Base-by-base conservation (phyloP, 768 basidiomycete genomes). In the Trametes villosa region DNA sequence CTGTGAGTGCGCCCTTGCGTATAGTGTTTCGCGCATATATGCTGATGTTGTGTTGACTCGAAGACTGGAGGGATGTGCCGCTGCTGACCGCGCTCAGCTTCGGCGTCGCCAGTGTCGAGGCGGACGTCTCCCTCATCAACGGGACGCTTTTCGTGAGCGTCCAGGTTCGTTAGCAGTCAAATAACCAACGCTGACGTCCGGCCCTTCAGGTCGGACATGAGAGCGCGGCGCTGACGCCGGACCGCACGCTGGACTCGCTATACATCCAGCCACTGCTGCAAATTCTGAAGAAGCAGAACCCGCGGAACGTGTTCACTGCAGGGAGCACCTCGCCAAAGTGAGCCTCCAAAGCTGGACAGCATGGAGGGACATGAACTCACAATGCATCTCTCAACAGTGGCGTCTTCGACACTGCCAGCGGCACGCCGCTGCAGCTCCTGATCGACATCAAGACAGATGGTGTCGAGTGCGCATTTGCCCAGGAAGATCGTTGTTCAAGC, bases 401-500 rank as follows among this genome's bases (percentile, higher is more conserved):
- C n/a, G 74, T 82, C 1, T 84, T 81, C 62, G 83, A 83, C 61
- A 81, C 76, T 15, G 70, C 79, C 0, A 69, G 77, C 27, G 68
- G 64, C 26, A 76, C 68, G 8, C 63, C 81, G 7, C 69, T 84
- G 34, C 82, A 84, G 46, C 69, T 83, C n/a, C 68, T 83, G 12
- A 72, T 83, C 8, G 81, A 83, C 57, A 78, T 84, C 68, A 84
- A 83, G 68, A 82, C 81, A 1, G 78, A 83, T 60, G 82, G 82
- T 0, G 59, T 65, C n/a, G 67, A 72, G 82, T 82, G 66, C 54
- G 78, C 70, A 15, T 48, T 24, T 17, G n/a, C n/a, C n/a, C n/a
- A n/a, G n/a, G 26, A 29, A 8, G 15, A 49, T 27, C 27, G 47
- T n/a, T 27, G 24, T 61, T 20, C 46, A 46, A 26, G 15, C 44